Percentiles rank a stretch among this genome's conserved stretches.
Evolutionary conservation across 345 rosid genomes (phyloP).

Genomic region (Jatropha curcas): DNA sequence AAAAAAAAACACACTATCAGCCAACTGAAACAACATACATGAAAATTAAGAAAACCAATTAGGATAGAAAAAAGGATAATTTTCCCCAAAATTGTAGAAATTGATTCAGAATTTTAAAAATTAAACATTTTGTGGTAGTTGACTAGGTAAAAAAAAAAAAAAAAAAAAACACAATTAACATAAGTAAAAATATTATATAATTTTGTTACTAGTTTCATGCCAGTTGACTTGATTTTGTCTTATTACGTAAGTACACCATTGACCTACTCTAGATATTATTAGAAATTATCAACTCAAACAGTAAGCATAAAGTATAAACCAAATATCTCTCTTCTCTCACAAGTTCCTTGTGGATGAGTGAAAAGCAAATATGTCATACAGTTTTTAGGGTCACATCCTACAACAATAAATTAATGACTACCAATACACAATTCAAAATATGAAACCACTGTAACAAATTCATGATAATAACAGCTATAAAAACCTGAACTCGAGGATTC

Average conservation of each 20-base stretch:
- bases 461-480: conserved; percentile 11
- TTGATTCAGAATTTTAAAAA: neutral
- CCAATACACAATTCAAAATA: neutral
- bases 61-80: no score
- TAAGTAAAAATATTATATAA: neutral
- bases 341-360: neutral
- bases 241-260: neutral
- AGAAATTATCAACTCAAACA: neutral
- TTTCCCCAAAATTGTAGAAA: no score
- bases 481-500: conserved; percentile 93
- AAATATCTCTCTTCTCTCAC: neutral
- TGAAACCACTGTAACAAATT: neutral
- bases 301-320: neutral
- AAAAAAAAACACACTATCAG: no score
- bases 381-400: neutral
- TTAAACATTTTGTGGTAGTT: neutral
- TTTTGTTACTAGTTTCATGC: neutral
- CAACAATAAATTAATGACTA: neutral
- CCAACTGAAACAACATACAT: no score
- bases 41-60: no score
- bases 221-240: neutral
- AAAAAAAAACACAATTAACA: neutral
- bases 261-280: neutral
- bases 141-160: neutral
- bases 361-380: neutral